Percentiles rank a stretch among this genome's conserved stretches.
phyloP scores from a whole-genome alignment of 768 basidiomycete genomes.

The Tubosaeta sp. region DNA sequence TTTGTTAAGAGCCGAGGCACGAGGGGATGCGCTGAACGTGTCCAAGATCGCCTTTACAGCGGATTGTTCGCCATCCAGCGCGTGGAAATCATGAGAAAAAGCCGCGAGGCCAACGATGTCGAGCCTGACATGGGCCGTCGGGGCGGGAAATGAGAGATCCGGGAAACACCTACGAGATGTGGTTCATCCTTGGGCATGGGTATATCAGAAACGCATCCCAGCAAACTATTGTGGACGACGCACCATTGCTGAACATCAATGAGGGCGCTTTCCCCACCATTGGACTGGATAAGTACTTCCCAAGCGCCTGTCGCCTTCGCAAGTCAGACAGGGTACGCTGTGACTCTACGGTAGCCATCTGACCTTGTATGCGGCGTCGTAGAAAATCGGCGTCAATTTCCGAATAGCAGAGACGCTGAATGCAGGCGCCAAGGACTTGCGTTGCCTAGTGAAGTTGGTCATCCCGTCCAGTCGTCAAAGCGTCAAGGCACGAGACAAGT shows the following conservation, averaged over 20 bases:
- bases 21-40: too few relatives aligned
- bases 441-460: conserved; percentile 22
- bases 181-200: conserved; percentile 27
- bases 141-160: too few relatives aligned
- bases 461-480: too few relatives aligned
- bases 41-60: too few relatives aligned
- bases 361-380: conserved; percentile 40
- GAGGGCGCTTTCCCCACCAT: conserved; percentile 11
- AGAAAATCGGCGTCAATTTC: conserved; percentile 35
- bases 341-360: conserved; percentile 1
- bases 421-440: conserved; percentile 35
- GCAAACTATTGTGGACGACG: too few relatives aligned
- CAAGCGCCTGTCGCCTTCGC: conserved; percentile 25
- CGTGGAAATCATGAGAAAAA: conserved; percentile 54
- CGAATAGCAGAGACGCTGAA: conserved; percentile 39
- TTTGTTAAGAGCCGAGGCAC: too few relatives aligned
- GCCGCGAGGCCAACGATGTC: conserved; percentile 58
- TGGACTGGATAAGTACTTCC: conserved; percentile 22
- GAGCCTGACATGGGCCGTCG: conserved; percentile 31
- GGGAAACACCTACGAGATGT: conserved; percentile 23
- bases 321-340: too few relatives aligned
- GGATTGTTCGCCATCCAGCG: conserved; percentile 42
- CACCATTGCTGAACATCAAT: conserved; percentile 30
- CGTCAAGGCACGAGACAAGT: neutral
- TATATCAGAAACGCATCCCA: neutral